Base-by-base conservation (phyloP, 345 rosid species). In the Eucalyptus erythrocorys region DNA sequence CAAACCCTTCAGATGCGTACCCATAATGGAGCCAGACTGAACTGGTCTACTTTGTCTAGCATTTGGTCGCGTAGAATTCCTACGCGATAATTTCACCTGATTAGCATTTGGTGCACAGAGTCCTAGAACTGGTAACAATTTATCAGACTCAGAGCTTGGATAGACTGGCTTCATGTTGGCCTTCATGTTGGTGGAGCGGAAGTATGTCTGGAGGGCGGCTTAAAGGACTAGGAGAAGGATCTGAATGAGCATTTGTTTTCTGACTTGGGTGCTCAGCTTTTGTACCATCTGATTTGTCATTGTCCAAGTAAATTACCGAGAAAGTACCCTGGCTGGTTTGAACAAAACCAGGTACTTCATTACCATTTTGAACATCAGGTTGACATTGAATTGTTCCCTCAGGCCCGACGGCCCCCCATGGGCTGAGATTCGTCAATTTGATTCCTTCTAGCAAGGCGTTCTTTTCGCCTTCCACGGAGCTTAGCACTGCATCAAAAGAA, bases 391-490 rank as follows among this genome's bases (percentile, higher is more conserved):
- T 85, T 24, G 68, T 48, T 16, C 49, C 49, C 76, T 91, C 93
- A 86, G 90, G 89, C 71, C 79, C 88, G 89, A 88, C 48, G 87
- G 51, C 89, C 68, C 89, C 86, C 92, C 95, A 87, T 88, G 34
- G 90, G 94, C 80, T 19, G 88, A 88, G 93, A 91, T 84, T 93
- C 98, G 91, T 94, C 98, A 88, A 90, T 61, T 32, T 88, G 82
- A 89, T 91, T 94, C 88, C 94, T 93, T 88, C 86, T 91, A 53
- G 99, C 96, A 92, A 98, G 95, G 76, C 97, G 95, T 86, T 93
- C 93, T 90, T 97, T 98, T 91, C 97, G 99, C 90, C 99, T 95
- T 48, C 97, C 97, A 88, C 99, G 99, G 87, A 98, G 99, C 95
- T 91, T 98, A 87, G 92, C 59, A 93, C 99, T 98, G 97, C 89